phyloP scores from a whole-genome alignment of 1,139 yeast genomes.

The Wickerhamiella pararugosa region DNA sequence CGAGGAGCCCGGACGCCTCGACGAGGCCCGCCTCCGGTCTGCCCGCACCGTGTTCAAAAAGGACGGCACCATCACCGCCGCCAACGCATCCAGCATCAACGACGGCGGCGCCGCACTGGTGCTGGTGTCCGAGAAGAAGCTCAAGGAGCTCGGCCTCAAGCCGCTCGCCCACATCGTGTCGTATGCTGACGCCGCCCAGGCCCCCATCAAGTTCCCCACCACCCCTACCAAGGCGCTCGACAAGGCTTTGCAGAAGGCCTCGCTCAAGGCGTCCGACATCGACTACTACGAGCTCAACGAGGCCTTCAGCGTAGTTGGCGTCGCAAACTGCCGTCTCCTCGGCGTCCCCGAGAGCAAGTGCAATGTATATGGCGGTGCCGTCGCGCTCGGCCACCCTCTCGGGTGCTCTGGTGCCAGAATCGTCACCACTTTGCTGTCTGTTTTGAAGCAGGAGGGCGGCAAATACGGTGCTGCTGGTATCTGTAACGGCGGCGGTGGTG shows the following conservation, averaged over 20 bases:
- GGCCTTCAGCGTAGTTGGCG: slow-evolving; percentile 91
- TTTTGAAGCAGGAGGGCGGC: slow-evolving; percentile 58
- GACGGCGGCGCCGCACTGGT: slow-evolving; percentile 96
- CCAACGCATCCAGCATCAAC: slow-evolving; percentile 88
- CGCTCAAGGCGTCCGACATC: slow-evolving; percentile 42
- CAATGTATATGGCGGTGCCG: slow-evolving; percentile 96
- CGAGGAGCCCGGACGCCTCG: slow-evolving; percentile 64
- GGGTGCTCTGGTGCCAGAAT: slow-evolving; percentile 98
- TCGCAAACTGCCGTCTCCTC: slow-evolving; percentile 72
- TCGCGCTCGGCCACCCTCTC: slow-evolving; percentile 92
- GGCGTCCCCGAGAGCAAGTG: slow-evolving; percentile 52
- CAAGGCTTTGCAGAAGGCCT: slow-evolving; percentile 85
- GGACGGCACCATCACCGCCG: slow-evolving; percentile 92
- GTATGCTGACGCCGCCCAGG: slow-evolving; percentile 97
- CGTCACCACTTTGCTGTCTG: slow-evolving; percentile 69
- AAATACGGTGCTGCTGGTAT: slow-evolving; percentile 86
- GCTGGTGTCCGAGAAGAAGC: slow-evolving; percentile 67
- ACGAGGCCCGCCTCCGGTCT: slow-evolving; percentile 55
- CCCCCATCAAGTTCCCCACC: slow-evolving; percentile 86
- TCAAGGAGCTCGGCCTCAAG: slow-evolving; percentile 67
- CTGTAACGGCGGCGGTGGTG: slow-evolving; percentile 99
- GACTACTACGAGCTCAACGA: slow-evolving; percentile 88
- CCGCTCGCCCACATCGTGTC: slow-evolving; percentile 82
- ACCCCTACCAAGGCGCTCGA: slow-evolving; percentile 91
- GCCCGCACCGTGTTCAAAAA: slow-evolving; percentile 90